These are phyloP conservation scores for Lasiosphaeria ovina DNA, from an alignment of 495 filamentous ascomycete genomes.

Conservation along the genomic window DNA sequence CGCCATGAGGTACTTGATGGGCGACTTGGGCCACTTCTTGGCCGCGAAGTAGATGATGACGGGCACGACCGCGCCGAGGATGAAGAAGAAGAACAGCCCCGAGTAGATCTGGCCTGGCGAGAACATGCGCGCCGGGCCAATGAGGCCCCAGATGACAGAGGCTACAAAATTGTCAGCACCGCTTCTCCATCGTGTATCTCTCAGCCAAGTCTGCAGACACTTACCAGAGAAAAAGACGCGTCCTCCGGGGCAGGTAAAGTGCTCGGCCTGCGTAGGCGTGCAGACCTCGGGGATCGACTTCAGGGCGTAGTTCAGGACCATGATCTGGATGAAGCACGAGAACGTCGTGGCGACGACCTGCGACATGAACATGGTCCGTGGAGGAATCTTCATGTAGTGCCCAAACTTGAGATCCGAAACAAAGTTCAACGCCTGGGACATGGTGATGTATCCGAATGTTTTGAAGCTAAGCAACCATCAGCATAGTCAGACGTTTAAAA, in stretches of 20 bases:
- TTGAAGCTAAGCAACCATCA: slow-evolving; percentile 52
- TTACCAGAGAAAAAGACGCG: slow-evolving; percentile 63
- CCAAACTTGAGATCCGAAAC: slow-evolving; percentile 57
- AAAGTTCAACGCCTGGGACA: slow-evolving; percentile 57
- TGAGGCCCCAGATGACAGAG: slow-evolving; percentile 68
- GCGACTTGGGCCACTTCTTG: slow-evolving; percentile 52
- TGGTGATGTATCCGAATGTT: slow-evolving; percentile 70
- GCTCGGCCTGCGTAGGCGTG: slow-evolving; percentile 56
- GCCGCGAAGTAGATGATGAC: slow-evolving; percentile 56
- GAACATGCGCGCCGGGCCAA: slow-evolving; percentile 66
- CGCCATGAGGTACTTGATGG: slow-evolving; percentile 57
- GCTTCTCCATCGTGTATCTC: background rate
- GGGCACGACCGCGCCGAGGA: slow-evolving; percentile 56
- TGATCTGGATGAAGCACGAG: slow-evolving; percentile 64
- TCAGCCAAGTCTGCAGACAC: background rate
- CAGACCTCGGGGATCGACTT: slow-evolving; percentile 61
- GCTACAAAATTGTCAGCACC: slow-evolving; percentile 25
- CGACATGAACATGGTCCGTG: slow-evolving; percentile 64
- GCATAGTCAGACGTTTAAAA: background rate
- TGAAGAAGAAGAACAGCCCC: slow-evolving; percentile 62
- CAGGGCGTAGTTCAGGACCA: slow-evolving; percentile 65
- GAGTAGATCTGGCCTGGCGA: slow-evolving; percentile 68
- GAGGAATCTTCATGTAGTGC: slow-evolving; percentile 72
- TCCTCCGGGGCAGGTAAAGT: slow-evolving; percentile 68
- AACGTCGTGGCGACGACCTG: slow-evolving; percentile 66